Evolutionary conservation across 2,329 filamentous ascomycete genomes (phyloP), one percentile per base, ranked within the genome.

Genomic region (Diatrype stigma): DNA sequence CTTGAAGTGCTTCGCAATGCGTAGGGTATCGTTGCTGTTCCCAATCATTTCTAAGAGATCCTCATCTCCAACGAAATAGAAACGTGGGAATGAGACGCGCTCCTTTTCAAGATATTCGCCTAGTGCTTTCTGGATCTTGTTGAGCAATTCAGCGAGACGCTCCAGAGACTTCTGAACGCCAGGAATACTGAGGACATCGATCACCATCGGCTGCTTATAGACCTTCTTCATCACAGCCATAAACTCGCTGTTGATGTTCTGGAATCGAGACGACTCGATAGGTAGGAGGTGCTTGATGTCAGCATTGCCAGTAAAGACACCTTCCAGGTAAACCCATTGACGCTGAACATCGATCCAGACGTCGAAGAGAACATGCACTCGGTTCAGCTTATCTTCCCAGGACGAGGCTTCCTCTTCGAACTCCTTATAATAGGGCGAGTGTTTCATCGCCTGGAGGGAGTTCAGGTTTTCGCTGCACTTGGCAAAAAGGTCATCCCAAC

Each of bases 301-400:
- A 37, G 90, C 93, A 66, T 99, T 99, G 52, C 94, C 94, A 1
- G 93, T 96, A 67, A 99, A 99, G 32, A 99, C 94, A 59, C 94
- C 94, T 72, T 99, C 95, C 5, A 99, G 82, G 68, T 99, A 99
- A 7, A 99, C 94, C 94, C 94, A 99, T 73, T 99, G 94, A 55
- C 95, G 87, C 70, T 99, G 94, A n/a, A 99, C 95, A 71, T 99
- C 95, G 62, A 99, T 99, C 95, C 95, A 99, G 16, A 99, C 92
- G 68, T 99, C 94, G 64, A 99, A 99, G 10, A 99, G 80, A 16
- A 99, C 90, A 67, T 99, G 94, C 2, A 99, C 91, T 44, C 94
- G 85, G 69, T 97, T 99, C 23, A 99, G 80, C 69, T 96, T 96
- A 72, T 99, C 95, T 71, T 99, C 95, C 94, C 94, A 99, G 1